These are phyloP conservation scores for Takakia lepidozioides DNA, from an alignment of 225 moss, liverwort and hornwort species.

Conservation along the genomic window DNA sequence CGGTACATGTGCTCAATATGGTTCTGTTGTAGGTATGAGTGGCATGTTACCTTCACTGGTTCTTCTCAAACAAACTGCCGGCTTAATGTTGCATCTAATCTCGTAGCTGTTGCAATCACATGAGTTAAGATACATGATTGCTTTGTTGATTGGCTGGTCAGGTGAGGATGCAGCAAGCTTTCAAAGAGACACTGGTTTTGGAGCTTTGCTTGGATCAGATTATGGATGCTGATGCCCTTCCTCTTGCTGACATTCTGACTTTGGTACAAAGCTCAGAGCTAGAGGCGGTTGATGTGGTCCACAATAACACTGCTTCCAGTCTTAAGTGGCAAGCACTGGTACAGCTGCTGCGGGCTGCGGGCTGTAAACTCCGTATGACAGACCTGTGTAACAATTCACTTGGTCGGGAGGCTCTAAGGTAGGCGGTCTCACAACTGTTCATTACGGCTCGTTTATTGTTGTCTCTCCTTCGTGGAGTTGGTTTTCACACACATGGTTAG, in stretches of 20 bases:
- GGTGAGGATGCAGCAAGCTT: slow-evolving; percentile 29
- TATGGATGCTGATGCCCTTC: slow-evolving; percentile 42
- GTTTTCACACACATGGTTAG: too few relatives aligned
- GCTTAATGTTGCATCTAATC: too few relatives aligned
- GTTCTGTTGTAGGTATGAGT: too few relatives aligned
- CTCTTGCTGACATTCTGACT: slow-evolving; percentile 49
- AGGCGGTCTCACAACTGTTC: too few relatives aligned
- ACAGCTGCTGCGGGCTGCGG: slow-evolving; percentile 59
- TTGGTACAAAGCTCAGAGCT: slow-evolving; percentile 32
- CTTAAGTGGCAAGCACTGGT: slow-evolving; percentile 49
- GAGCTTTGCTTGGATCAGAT: slow-evolving; percentile 45
- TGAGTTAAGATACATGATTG: too few relatives aligned
- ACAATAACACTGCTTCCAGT: slow-evolving; percentile 28
- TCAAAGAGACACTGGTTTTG: slow-evolving; percentile 29
- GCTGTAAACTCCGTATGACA: slow-evolving; percentile 57
- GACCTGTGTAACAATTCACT: slow-evolving; percentile 51
- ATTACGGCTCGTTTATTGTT: too few relatives aligned
- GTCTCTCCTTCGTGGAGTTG: too few relatives aligned
- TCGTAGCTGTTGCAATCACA: too few relatives aligned
- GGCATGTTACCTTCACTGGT: too few relatives aligned
- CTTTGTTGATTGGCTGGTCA: slow-evolving; percentile 10
- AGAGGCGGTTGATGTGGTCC: slow-evolving; percentile 52
- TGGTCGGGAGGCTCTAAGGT: slow-evolving; percentile 62
- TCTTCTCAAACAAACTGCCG: too few relatives aligned
- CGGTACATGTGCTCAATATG: too few relatives aligned